These are phyloP conservation scores for Roridomyces roridus DNA, from an alignment of 768 basidiomycete species.

Conservation along the genomic window DNA sequence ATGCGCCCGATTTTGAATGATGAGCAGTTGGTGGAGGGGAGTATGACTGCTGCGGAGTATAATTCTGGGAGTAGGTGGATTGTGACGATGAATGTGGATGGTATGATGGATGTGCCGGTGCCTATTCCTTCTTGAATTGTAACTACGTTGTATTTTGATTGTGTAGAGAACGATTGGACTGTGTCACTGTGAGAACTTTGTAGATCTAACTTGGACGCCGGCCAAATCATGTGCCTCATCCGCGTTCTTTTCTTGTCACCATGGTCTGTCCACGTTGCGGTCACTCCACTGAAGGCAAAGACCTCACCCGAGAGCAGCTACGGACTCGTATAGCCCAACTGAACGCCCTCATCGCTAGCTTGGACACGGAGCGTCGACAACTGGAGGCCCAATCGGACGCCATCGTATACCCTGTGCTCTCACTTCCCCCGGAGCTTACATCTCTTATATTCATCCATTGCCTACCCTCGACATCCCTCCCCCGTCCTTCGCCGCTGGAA, in stretches of 20 bases:
- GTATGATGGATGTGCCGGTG: slow-evolving; percentile 33
- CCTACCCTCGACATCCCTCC: not conserved
- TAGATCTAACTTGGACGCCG: too few species aligned
- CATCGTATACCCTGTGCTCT: slow-evolving; percentile 12
- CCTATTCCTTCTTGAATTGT: slow-evolving; percentile 30
- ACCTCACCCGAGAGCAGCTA: slow-evolving; percentile 1
- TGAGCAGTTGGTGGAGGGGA: slow-evolving; percentile 37
- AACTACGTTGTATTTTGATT: too few species aligned
- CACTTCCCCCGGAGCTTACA: slow-evolving; percentile 5
- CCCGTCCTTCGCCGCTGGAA: not conserved
- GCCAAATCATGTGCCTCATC: too few species aligned
- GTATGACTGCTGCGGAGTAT: slow-evolving; percentile 36
- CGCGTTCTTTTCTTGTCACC: too few species aligned
- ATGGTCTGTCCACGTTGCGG: too few species aligned
- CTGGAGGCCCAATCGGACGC: slow-evolving; percentile 13
- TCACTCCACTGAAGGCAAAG: too few species aligned
- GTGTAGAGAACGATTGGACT: too few species aligned
- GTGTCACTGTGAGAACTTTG: too few species aligned
- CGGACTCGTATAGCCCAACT: slow-evolving; percentile 8
- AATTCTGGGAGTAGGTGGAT: slow-evolving; percentile 37
- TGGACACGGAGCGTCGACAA: not conserved
- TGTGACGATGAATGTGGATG: slow-evolving; percentile 39
- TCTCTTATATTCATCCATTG: slow-evolving; percentile 9
- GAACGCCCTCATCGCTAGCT: not conserved
- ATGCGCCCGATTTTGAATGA: slow-evolving; percentile 32